A percentile compares a stretch with the other conserved stretches of the same genome.
Evolutionary conservation across 1,284 basidiomycete genomes (phyloP).

Genomic region (Porogramme epimiltina): DNA sequence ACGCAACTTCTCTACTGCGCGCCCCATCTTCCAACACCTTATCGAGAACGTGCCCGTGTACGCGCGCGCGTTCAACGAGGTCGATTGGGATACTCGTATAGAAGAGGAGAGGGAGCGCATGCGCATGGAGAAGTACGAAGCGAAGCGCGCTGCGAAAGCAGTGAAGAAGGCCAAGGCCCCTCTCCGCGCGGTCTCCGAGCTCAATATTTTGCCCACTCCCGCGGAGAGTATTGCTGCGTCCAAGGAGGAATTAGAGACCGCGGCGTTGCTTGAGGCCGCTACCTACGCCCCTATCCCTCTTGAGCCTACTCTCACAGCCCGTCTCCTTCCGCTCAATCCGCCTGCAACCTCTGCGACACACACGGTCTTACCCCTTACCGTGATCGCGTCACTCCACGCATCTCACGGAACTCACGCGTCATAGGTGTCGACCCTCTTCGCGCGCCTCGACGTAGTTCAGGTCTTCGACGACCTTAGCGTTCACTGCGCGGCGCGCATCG

Average conservation of each 20-base stretch:
- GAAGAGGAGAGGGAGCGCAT: slow-evolving; percentile 45
- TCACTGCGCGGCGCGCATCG: slow-evolving; percentile 57
- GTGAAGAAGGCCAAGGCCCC: slow-evolving; percentile 25
- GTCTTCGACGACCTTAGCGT: slow-evolving; percentile 65
- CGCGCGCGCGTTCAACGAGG: slow-evolving; percentile 68
- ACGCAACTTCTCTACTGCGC: slow-evolving; percentile 68
- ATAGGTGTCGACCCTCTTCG: slow-evolving; percentile 69
- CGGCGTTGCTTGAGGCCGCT: slow-evolving; percentile 45
- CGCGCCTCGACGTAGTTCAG: slow-evolving; percentile 60
- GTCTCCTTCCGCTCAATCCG: slow-evolving; percentile 50
- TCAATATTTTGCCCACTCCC: slow-evolving; percentile 1
- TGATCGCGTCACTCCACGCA: slow-evolving; percentile 52
- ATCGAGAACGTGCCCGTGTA: slow-evolving; percentile 75
- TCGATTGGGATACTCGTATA: slow-evolving; percentile 62
- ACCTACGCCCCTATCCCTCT: slow-evolving; percentile 74
- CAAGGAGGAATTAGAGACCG: slow-evolving; percentile 46
- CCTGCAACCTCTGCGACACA: slow-evolving; percentile 28
- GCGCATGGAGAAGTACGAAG: slow-evolving; percentile 29
- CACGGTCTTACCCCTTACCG: slow-evolving; percentile 56
- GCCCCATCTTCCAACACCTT: slow-evolving; percentile 76
- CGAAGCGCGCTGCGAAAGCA: slow-evolving; percentile 25
- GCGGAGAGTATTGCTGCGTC: slow-evolving; percentile 24
- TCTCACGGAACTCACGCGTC: slow-evolving; percentile 56
- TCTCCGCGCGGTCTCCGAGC: slow-evolving; percentile 8
- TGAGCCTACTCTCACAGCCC: slow-evolving; percentile 65